Base-by-base conservation (phyloP, 2,329 filamentous ascomycete genomes). In the Trichophyton equinum region DNA sequence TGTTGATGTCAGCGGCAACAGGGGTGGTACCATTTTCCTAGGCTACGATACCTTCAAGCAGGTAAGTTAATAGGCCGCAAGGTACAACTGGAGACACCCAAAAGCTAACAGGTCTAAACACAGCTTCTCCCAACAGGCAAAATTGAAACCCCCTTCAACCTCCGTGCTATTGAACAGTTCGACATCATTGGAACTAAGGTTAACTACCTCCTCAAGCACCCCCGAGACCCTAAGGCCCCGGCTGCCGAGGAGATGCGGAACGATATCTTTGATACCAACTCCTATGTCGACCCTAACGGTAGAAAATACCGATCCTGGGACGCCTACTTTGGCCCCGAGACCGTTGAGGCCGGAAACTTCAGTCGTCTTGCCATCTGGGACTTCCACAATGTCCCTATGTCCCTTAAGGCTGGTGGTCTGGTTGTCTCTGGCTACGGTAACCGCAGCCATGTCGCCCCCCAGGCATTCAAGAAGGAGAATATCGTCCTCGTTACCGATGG, bases 1-100 rank as follows among this genome's bases (percentile, higher is more conserved):
- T 33, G 80, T 88, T 62, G 86, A 88, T 64, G 67, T 88, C 5
- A 78, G 81, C 3, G 77, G 75, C 1, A 89, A 88, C 64, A 75
- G 75, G 0, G 85, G 85, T 46, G 85, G 85, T 1, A 71, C 71
- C 44, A 68, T 82, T 11, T 65, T 73, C 8, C 74, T 77, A 5
- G 79, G 77, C 1, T 76, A 75, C 51, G 77, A 80, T 49, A 65
- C 79, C 0, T 85, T 85, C 68, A 76, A 76, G 33, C 78, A 82
- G 63, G 63, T 65, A 55, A 58, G 61, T 60, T 2, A 38, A 9
- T 38, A 1, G 33, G 33, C 0, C 1, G 27, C 27, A 30, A 38
- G 11, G 4, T 11, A 36, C 3, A 8, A 8, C 33, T 11, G 6
- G 33, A 11, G 9, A 38, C 6, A 38, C 11, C 33, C 9, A 9